Evolutionary conservation across 345 rosid genomes (phyloP).

Genomic region (Eucalyptus leucophloia): DNA sequence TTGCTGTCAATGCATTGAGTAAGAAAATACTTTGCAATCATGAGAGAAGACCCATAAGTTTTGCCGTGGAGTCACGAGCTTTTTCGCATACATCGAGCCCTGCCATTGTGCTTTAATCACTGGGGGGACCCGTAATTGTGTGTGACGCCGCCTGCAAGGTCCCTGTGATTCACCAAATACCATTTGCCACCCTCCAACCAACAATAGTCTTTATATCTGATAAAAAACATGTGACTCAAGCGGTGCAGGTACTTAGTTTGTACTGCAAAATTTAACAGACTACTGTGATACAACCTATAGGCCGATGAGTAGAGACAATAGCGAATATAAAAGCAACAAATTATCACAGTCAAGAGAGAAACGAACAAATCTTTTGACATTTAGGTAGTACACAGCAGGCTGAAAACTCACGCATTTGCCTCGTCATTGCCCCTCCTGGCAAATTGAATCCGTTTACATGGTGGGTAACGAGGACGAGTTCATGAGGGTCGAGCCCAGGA

Average conservation of each 20-base stretch:
- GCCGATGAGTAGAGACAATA: neutral
- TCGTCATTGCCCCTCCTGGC: neutral
- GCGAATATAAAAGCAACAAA: neutral
- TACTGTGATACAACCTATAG: neutral
- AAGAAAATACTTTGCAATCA: neutral
- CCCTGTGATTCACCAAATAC: neutral
- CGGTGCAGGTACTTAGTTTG: neutral
- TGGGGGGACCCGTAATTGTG: neutral
- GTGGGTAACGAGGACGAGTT: conserved; percentile 16
- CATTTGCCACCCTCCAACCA: neutral
- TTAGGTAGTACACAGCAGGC: neutral
- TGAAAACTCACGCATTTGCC: neutral
- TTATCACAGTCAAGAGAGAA: neutral
- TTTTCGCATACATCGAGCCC: neutral
- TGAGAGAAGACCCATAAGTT: neutral
- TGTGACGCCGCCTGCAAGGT: neutral
- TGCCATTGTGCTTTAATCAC: neutral
- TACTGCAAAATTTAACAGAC: neutral
- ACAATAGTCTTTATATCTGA: neutral
- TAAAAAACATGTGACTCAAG: neutral
- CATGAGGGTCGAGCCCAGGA: conserved; percentile 7
- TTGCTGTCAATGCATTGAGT: neutral
- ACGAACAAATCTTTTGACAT: neutral
- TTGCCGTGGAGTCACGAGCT: neutral
- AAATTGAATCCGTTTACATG: neutral